Evolutionary conservation across 306 rosid species (phyloP).

Genomic region (Comarum palustre): DNA sequence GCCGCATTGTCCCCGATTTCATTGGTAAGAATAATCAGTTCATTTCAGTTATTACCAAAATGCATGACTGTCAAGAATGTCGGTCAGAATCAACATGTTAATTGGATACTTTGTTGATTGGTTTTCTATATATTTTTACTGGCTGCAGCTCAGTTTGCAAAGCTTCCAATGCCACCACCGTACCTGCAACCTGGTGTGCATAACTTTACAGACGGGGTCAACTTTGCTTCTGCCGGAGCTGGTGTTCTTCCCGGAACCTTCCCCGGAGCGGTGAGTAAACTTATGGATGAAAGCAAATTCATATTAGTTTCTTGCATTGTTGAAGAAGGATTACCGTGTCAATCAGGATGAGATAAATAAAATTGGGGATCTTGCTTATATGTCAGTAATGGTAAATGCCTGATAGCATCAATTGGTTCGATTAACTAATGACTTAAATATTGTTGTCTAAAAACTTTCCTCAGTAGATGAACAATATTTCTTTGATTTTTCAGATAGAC

Average conservation of each 20-base stretch:
- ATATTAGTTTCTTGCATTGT: background rate
- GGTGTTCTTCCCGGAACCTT: constrained; percentile 33
- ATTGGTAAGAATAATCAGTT: constrained; percentile 19
- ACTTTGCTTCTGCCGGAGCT: constrained; percentile 70
- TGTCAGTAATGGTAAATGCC: background rate
- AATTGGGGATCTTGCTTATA: background rate
- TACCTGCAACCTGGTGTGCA: constrained; percentile 41
- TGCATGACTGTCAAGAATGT: background rate
- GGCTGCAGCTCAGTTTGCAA: constrained; percentile 55
- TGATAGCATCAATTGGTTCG: background rate
- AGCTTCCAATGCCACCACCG: constrained; percentile 43
- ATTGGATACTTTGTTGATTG: background rate
- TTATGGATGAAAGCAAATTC: background rate
- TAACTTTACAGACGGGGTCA: constrained; percentile 40
- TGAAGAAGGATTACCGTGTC: background rate
- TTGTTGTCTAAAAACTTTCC: background rate
- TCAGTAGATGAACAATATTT: background rate
- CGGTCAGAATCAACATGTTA: background rate
- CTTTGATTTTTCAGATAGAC: background rate
- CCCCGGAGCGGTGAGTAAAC: background rate
- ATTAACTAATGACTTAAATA: background rate
- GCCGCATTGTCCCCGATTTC: constrained; percentile 45
- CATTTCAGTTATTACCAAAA: background rate
- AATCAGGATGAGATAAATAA: background rate
- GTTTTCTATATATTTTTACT: background rate